phyloP scores from a whole-genome alignment of 106 monocot species.

The Apostasia ramifera region DNA sequence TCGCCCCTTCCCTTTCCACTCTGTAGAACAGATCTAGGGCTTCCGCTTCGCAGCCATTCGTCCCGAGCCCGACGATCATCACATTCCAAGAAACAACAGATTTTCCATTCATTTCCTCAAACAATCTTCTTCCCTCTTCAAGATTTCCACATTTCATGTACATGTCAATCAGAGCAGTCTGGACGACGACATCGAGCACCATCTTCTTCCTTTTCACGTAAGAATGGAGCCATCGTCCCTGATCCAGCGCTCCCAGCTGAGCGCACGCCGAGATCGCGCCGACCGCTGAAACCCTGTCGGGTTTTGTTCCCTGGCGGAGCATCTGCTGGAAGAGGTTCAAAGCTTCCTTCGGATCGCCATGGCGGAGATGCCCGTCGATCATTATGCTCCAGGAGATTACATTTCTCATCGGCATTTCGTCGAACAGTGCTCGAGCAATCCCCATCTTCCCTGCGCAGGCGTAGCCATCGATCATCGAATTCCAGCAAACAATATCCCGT shows the following conservation, averaged over 20 bases:
- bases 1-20: slow-evolving; percentile 28
- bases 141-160: slow-evolving; percentile 60
- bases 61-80: slow-evolving; percentile 59
- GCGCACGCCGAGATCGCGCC: slow-evolving; percentile 35
- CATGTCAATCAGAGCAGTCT: slow-evolving; percentile 59
- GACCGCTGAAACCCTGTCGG: slow-evolving; percentile 28
- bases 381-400: slow-evolving; percentile 54
- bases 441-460: slow-evolving; percentile 17
- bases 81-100: slow-evolving; percentile 51
- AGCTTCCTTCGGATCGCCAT: slow-evolving; percentile 31
- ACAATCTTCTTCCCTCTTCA: slow-evolving; percentile 28
- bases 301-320: slow-evolving; percentile 16
- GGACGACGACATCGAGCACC: slow-evolving; percentile 23
- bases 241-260: slow-evolving; percentile 45
- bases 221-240: slow-evolving; percentile 48
- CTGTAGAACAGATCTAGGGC: slow-evolving; percentile 36
- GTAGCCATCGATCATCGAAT: slow-evolving; percentile 51
- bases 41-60: slow-evolving; percentile 26
- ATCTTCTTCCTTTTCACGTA: slow-evolving; percentile 33
- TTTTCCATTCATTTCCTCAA: slow-evolving; percentile 15
- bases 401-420: slow-evolving; percentile 34
- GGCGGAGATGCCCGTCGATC: slow-evolving; percentile 29
- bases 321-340: slow-evolving; percentile 35
- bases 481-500: slow-evolving; percentile 44
- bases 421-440: slow-evolving; percentile 35